Evolutionary conservation across 306 rosid genomes (phyloP).

Genomic region (Elaeagnus macrophylla): DNA sequence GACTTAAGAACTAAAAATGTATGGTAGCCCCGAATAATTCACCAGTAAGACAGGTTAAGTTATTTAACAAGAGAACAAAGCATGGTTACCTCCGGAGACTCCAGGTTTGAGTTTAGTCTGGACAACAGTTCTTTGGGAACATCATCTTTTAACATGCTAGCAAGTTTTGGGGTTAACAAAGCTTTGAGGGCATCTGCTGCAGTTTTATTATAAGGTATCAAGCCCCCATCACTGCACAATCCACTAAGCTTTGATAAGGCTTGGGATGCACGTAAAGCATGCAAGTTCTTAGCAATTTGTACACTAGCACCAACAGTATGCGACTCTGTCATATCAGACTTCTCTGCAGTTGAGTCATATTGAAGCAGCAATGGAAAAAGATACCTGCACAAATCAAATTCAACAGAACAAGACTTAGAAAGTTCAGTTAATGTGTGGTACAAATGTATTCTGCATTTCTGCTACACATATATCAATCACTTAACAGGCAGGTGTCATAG

Average conservation of each 20-base stretch:
- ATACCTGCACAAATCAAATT: constrained; percentile 48
- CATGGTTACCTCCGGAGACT: constrained; percentile 86
- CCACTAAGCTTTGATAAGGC: constrained; percentile 94
- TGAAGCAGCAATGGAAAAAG: constrained; percentile 94
- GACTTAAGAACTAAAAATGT: too few species aligned
- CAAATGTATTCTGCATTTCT: too few species aligned
- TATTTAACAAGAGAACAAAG: neutral
- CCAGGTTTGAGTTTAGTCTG: constrained; percentile 76
- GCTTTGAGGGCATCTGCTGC: constrained; percentile 70
- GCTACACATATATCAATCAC: too few species aligned
- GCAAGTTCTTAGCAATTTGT: constrained; percentile 90
- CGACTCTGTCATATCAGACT: constrained; percentile 68
- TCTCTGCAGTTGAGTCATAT: constrained; percentile 92
- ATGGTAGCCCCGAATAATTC: neutral
- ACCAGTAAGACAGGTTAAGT: neutral
- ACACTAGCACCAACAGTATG: constrained; percentile 95
- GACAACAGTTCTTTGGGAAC: constrained; percentile 77
- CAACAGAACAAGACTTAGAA: constrained; percentile 1
- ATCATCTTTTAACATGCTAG: constrained; percentile 82
- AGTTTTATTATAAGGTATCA: constrained; percentile 60
- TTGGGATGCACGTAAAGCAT: constrained; percentile 65
- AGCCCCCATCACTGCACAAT: constrained; percentile 54
- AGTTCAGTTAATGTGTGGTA: constrained; percentile 12
- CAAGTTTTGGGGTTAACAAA: constrained; percentile 88
- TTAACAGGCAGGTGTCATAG: too few species aligned